A percentile compares a stretch with the other conserved stretches of the same genome.
Conservation (phyloP, 768 basidiomycete genomes). For the Trametes meyenii region DNA sequence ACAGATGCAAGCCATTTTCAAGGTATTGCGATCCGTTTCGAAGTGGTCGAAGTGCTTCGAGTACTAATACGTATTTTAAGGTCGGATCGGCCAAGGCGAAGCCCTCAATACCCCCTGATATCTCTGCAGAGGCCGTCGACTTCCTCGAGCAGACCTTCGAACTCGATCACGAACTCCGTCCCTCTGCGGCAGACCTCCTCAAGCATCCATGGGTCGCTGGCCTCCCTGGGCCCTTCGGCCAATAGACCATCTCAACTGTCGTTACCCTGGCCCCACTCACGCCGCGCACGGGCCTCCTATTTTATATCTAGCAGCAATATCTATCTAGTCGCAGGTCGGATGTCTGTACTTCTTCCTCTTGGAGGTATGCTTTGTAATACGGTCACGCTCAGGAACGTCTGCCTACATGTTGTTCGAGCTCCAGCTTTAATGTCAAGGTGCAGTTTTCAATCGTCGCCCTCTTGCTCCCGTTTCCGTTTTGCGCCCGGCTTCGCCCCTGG, state of each 20-base stretch:
- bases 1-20: constrained; percentile 99
- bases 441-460: constrained; percentile 26
- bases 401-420: constrained; percentile 6
- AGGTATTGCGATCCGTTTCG: constrained; percentile 49
- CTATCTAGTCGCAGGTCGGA: constrained; percentile 20
- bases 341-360: constrained; percentile 9
- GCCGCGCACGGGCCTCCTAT: constrained; percentile 6
- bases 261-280: background rate
- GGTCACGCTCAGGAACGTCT: constrained; percentile 17
- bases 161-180: constrained; percentile 77
- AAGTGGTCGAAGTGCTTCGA: background rate
- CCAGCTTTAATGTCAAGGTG: background rate
- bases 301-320: constrained; percentile 21
- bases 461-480: constrained; percentile 46
- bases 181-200: constrained; percentile 75
- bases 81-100: constrained; percentile 85
- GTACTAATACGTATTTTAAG: constrained; percentile 41
- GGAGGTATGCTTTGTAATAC: constrained; percentile 22
- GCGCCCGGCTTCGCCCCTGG: constrained; percentile 66
- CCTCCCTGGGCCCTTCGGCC: constrained; percentile 21
- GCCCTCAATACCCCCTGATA: constrained; percentile 89
- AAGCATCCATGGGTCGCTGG: constrained; percentile 69
- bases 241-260: constrained; percentile 7
- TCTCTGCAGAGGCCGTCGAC: constrained; percentile 84
- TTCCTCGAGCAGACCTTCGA: constrained; percentile 89